phyloP scores from a whole-genome alignment of 2,329 filamentous ascomycete species.

The Talaromyces sp. region DNA sequence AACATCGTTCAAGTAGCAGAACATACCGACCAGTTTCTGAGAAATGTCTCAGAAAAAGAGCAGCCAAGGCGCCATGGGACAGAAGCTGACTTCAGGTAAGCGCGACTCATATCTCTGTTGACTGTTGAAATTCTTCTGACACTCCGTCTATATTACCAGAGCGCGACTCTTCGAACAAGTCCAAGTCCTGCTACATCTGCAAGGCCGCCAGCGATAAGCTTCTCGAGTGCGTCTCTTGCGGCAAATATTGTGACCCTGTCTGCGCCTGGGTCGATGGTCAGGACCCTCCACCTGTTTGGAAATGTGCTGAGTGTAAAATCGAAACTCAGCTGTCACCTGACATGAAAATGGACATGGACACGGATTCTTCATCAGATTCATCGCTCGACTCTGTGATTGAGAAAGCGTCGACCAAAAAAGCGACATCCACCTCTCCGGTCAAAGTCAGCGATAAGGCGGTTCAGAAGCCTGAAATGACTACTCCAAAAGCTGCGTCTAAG shows the following conservation, averaged over 20 bases:
- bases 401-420: background rate
- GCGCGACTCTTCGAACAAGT: background rate
- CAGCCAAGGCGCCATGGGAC: background rate
- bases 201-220: background rate
- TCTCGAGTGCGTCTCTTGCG: background rate
- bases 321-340: background rate
- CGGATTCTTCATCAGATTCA: background rate
- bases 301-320: background rate
- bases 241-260: background rate
- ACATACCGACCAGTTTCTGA: too few species aligned
- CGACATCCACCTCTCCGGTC: background rate
- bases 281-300: background rate
- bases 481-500: background rate
- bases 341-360: background rate
- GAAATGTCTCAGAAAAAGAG: background rate
- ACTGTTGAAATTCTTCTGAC: background rate
- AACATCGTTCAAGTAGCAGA: too few species aligned
- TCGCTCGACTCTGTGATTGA: background rate
- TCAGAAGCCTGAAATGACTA: background rate
- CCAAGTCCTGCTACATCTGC: background rate
- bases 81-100: slow-evolving; percentile 1
- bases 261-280: background rate
- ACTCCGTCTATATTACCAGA: background rate
- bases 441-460: background rate
- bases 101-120: background rate